These are phyloP conservation scores for Amphicarpaea edgeworthii DNA, from an alignment of 306 rosid species.

Conservation along the genomic window DNA sequence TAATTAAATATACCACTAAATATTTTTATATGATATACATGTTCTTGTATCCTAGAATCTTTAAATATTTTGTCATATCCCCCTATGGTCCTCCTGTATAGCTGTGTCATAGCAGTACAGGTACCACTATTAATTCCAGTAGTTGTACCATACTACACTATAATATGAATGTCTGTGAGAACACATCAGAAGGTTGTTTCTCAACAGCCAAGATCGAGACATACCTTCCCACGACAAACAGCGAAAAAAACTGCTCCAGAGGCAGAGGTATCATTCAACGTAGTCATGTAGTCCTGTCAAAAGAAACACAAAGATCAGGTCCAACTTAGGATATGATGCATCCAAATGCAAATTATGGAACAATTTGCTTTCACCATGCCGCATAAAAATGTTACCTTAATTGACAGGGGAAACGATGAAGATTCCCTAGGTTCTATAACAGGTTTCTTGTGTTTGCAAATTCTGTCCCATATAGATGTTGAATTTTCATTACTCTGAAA, in stretches of 20 bases:
- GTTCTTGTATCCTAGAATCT: background rate
- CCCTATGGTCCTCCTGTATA: background rate
- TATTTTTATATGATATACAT: background rate
- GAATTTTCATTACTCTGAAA: slow-evolving; percentile 72
- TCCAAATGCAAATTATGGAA: slow-evolving; percentile 33
- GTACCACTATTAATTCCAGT: slow-evolving; percentile 6
- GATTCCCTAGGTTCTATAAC: slow-evolving; percentile 95
- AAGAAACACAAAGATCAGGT: slow-evolving; percentile 14
- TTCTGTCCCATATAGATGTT: slow-evolving; percentile 93
- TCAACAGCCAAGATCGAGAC: slow-evolving; percentile 38
- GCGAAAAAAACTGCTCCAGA: slow-evolving; percentile 96
- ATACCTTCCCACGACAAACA: slow-evolving; percentile 98
- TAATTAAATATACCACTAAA: slow-evolving; percentile 17
- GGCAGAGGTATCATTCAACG: slow-evolving; percentile 78
- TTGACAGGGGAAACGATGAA: slow-evolving; percentile 76
- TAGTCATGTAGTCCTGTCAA: slow-evolving; percentile 84
- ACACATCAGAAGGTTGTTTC: slow-evolving; percentile 22
- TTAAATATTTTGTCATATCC: background rate
- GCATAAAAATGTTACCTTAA: slow-evolving; percentile 65
- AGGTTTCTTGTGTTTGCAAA: slow-evolving; percentile 88
- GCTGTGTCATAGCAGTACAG: slow-evolving; percentile 24
- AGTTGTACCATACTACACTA: slow-evolving; percentile 17
- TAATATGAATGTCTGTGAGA: slow-evolving; percentile 29
- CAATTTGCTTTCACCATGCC: slow-evolving; percentile 32
- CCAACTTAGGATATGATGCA: slow-evolving; percentile 36